phyloP scores from a whole-genome alignment of 768 basidiomycete species.

The Rhizopogon vulgaris region DNA sequence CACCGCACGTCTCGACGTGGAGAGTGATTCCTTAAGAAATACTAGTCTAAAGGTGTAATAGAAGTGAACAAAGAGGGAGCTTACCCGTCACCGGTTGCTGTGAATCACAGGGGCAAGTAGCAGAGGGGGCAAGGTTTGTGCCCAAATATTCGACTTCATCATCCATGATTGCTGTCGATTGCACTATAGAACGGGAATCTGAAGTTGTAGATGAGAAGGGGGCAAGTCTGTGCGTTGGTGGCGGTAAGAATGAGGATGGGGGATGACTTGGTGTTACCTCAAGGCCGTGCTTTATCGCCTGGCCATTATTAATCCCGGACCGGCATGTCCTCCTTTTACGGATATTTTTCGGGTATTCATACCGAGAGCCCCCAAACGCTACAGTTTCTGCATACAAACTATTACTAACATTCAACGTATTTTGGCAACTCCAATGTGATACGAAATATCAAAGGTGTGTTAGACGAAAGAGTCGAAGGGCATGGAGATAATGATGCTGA shows the following conservation, averaged over 20 bases:
- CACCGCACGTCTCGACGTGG: constrained; percentile 48
- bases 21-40: constrained; percentile 47
- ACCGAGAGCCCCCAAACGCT: neutral
- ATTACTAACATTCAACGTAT: constrained; percentile 15
- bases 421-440: constrained; percentile 11
- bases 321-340: constrained; percentile 18
- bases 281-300: constrained; percentile 29
- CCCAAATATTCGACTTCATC: constrained; percentile 62
- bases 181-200: constrained; percentile 1
- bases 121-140: constrained; percentile 26
- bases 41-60: constrained; percentile 11
- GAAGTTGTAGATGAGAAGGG: neutral
- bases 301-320: constrained; percentile 10
- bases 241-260: constrained; percentile 12
- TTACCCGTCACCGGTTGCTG: constrained; percentile 38
- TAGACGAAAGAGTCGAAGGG: constrained; percentile 1
- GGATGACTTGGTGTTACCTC: constrained; percentile 22
- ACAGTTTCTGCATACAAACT: constrained; percentile 12
- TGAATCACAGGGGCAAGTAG: constrained; percentile 18
- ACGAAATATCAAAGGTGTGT: neutral
- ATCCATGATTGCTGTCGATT: constrained; percentile 32
- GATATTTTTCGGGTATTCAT: neutral
- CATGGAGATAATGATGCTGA: neutral
- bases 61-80: constrained; percentile 17
- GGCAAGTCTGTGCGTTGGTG: constrained; percentile 2